These are phyloP conservation scores for Penicillium polonicum DNA, from an alignment of 2,329 filamentous ascomycete genomes.

Conservation along the genomic window DNA sequence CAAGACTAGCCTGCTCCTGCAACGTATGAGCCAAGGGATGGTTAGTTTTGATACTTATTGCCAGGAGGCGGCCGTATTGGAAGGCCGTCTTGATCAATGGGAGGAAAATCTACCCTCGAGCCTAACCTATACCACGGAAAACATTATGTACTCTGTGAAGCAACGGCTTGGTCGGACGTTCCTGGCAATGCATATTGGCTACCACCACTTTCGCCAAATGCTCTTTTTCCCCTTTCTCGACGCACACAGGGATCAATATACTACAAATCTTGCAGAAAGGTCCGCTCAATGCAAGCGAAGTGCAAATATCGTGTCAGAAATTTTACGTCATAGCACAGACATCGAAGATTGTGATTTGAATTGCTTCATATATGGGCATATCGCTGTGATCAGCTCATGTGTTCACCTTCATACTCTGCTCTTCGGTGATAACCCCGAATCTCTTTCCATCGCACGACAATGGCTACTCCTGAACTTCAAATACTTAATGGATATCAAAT, in stretches of 20 bases:
- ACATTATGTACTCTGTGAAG: slow-evolving; percentile 14
- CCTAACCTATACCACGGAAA: slow-evolving; percentile 14
- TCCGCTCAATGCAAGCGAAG: slow-evolving; percentile 19
- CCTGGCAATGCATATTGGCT: slow-evolving; percentile 25
- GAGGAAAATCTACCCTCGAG: slow-evolving; percentile 11
- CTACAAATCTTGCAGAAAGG: background rate
- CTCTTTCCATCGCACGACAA: slow-evolving; percentile 14
- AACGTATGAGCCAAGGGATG: slow-evolving; percentile 14
- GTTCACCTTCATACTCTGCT: slow-evolving; percentile 23
- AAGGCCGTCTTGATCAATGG: slow-evolving; percentile 18
- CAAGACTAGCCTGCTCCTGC: slow-evolving; percentile 16
- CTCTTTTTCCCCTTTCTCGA: slow-evolving; percentile 25
- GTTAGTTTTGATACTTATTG: slow-evolving; percentile 21
- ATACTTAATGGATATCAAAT: slow-evolving; percentile 23
- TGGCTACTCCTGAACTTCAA: slow-evolving; percentile 22
- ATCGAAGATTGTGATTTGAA: slow-evolving; percentile 20
- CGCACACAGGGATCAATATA: slow-evolving; percentile 2
- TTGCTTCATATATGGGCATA: slow-evolving; percentile 23
- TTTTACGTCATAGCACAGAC: slow-evolving; percentile 16
- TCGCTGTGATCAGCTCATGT: slow-evolving; percentile 24
- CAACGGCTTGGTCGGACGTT: slow-evolving; percentile 21
- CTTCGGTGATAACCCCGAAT: slow-evolving; percentile 16
- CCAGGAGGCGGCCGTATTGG: slow-evolving; percentile 10
- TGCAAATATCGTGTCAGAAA: slow-evolving; percentile 18
- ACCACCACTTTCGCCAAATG: slow-evolving; percentile 25